A percentile compares a stretch with the other conserved stretches of the same genome.
Conservation (phyloP, 2,329 filamentous ascomycete species). For the Lizonia empirigonia region DNA sequence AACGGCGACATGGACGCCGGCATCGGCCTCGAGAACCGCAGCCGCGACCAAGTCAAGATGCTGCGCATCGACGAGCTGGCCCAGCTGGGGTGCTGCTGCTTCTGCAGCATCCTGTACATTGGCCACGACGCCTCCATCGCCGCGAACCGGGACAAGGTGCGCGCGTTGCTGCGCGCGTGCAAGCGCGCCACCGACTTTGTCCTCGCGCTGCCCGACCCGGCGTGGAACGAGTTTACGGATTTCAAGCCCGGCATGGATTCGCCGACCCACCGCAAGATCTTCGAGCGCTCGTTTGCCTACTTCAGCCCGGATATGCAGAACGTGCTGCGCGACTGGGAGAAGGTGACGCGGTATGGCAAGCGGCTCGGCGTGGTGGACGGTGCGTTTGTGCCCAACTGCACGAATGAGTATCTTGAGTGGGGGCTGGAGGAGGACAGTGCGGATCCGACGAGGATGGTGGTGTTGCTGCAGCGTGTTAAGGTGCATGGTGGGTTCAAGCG, state of each 20-base stretch:
- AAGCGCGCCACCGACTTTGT: conserved; percentile 78
- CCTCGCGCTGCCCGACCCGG: conserved; percentile 64
- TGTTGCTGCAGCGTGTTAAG: conserved; percentile 70
- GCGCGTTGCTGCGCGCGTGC: conserved; percentile 72
- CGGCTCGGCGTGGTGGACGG: conserved; percentile 69
- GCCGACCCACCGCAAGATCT: conserved; percentile 75
- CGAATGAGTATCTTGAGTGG: conserved; percentile 73
- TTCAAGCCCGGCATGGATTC: conserved; percentile 74
- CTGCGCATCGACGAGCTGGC: conserved; percentile 80
- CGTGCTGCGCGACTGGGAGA: conserved; percentile 74
- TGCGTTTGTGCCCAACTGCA: conserved; percentile 73
- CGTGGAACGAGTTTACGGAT: conserved; percentile 72
- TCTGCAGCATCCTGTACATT: conserved; percentile 82
- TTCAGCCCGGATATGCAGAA: conserved; percentile 78
- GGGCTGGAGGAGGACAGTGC: conserved; percentile 65
- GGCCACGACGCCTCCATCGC: conserved; percentile 73
- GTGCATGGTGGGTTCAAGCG: conserved; percentile 65
- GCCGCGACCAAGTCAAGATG: conserved; percentile 74
- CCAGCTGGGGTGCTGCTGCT: conserved; percentile 81
- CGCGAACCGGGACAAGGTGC: conserved; percentile 69
- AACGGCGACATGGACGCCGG: conserved; percentile 74
- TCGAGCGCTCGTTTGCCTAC: conserved; percentile 78
- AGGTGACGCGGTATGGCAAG: conserved; percentile 79
- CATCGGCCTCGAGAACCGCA: conserved; percentile 72
- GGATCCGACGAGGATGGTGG: conserved; percentile 70